phyloP scores from a whole-genome alignment of 2,329 filamentous ascomycete species.

The Aspergillus pseudoterreus region DNA sequence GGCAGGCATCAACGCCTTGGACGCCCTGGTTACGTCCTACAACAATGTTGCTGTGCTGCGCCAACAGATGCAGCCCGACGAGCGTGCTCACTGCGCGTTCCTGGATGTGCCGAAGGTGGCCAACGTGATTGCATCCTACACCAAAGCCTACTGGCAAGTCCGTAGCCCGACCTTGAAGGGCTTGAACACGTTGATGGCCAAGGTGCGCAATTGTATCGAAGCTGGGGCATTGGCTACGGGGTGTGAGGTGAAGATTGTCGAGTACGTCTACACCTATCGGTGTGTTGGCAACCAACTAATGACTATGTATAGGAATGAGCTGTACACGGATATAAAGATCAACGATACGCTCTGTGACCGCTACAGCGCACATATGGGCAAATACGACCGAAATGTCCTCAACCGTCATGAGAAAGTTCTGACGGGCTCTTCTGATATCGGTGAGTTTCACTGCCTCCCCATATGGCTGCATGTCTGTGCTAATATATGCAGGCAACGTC shows the following conservation, averaged over 20 bases:
- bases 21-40: conserved; percentile 51
- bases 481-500: conserved; percentile 44
- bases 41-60: conserved; percentile 49
- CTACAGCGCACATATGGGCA: conserved; percentile 45
- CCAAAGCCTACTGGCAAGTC: conserved; percentile 45
- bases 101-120: conserved; percentile 51
- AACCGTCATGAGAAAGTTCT: conserved; percentile 36
- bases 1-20: conserved; percentile 58
- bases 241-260: conserved; percentile 28
- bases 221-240: conserved; percentile 35
- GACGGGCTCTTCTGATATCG: conserved; percentile 47
- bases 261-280: conserved; percentile 17
- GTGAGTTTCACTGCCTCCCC: conserved; percentile 16
- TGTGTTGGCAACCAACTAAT: not conserved
- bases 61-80: conserved; percentile 53
- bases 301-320: conserved; percentile 15
- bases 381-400: conserved; percentile 36
- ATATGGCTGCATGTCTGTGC: not conserved
- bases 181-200: conserved; percentile 28
- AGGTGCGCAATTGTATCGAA: conserved; percentile 32
- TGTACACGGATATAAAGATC: conserved; percentile 45
- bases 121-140: conserved; percentile 55
- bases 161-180: conserved; percentile 43
- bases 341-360: conserved; percentile 45
- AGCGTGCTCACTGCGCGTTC: conserved; percentile 54